A percentile compares a stretch with the other conserved stretches of the same genome.
Conservation (phyloP, 352 stramenopile species). For the Pythium dissimile region DNA sequence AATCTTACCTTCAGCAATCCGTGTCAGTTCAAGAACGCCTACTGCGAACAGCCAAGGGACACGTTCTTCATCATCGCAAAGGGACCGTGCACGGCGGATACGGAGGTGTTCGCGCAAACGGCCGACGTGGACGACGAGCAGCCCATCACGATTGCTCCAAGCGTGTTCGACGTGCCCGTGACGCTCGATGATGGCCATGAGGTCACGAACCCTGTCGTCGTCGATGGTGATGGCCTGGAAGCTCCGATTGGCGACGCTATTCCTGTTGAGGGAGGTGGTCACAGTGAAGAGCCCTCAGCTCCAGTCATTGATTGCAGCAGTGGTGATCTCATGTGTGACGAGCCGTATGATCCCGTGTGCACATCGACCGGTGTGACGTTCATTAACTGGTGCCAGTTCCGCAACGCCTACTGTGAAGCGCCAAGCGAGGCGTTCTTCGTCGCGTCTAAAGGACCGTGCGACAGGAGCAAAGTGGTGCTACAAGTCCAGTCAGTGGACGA, state of each 20-base stretch:
- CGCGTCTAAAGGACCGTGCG: neutral
- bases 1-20: neutral
- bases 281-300: neutral
- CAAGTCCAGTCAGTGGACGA: neutral
- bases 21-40: constrained; percentile 18
- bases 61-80: constrained; percentile 4
- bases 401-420: constrained; percentile 40
- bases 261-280: neutral
- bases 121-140: neutral
- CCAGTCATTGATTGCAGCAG: neutral
- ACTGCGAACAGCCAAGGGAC: constrained; percentile 9
- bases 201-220: neutral
- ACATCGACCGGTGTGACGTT: constrained; percentile 59
- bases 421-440: constrained; percentile 24
- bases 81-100: neutral
- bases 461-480: neutral
- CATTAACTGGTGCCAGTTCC: constrained; percentile 46
- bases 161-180: constrained; percentile 2
- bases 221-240: neutral
- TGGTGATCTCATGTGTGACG: neutral
- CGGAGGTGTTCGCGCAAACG: neutral
- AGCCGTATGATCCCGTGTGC: constrained; percentile 32
- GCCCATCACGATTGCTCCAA: neutral
- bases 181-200: constrained; percentile 2
- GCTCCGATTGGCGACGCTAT: neutral